Conservation (phyloP, 495 filamentous ascomycete genomes). For the Penicillium canescens region DNA sequence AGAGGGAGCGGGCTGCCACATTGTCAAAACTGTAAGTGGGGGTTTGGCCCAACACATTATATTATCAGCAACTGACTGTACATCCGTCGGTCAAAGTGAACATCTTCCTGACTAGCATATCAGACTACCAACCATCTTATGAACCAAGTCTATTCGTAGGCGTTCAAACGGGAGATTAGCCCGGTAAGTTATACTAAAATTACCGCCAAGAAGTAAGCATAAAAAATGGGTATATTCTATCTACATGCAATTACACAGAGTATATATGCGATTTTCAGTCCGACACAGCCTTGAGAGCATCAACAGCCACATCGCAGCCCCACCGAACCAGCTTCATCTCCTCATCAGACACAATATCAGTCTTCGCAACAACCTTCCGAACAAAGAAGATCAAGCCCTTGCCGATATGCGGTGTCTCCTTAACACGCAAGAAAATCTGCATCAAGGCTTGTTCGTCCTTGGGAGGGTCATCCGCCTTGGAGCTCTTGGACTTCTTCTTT, state of each 20-base stretch:
- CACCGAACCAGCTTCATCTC: conserved; percentile 60
- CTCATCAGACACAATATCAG: conserved; percentile 67
- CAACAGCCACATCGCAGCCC: conserved; percentile 66
- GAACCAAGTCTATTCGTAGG: too few species aligned
- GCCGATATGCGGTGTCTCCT: conserved; percentile 61
- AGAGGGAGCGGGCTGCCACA: too few species aligned
- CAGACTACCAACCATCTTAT: too few species aligned
- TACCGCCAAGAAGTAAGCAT: background rate
- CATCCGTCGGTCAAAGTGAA: too few species aligned
- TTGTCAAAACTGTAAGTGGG: too few species aligned
- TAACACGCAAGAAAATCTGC: conserved; percentile 62
- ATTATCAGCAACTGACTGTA: too few species aligned
- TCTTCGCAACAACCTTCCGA: conserved; percentile 71
- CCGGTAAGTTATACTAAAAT: too few species aligned
- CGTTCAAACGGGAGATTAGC: too few species aligned
- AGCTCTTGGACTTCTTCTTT: conserved; percentile 25
- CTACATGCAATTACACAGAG: conserved; percentile 15
- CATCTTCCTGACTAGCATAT: too few species aligned
- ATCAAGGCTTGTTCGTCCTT: conserved; percentile 57
- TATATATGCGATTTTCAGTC: conserved; percentile 17
- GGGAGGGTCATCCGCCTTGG: conserved; percentile 21
- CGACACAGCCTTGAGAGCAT: conserved; percentile 55
- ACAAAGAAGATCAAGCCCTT: conserved; percentile 77
- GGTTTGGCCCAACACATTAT: too few species aligned
- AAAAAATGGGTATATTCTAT: conserved; percentile 26